phyloP scores from a whole-genome alignment of 176 grass and related monocot genomes.

The Avena sativa region DNA sequence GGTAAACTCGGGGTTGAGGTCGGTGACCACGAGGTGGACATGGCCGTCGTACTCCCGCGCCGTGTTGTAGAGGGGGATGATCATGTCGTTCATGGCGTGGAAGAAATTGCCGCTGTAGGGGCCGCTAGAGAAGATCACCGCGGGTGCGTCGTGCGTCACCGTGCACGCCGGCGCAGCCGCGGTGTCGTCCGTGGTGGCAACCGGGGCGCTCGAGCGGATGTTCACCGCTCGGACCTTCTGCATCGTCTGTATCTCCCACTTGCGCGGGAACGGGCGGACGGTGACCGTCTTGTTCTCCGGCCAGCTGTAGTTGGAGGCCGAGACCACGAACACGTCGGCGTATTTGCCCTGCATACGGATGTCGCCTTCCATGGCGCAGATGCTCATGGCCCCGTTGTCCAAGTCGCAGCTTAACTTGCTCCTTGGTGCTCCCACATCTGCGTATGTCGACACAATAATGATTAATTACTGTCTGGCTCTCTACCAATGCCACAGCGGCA shows the following conservation, averaged over 20 bases:
- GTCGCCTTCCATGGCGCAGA: slow-evolving; percentile 67
- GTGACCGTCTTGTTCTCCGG: slow-evolving; percentile 32
- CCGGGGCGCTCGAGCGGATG: neutral
- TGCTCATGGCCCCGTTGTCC: slow-evolving; percentile 32
- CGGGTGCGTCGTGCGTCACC: slow-evolving; percentile 35
- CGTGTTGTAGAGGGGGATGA: slow-evolving; percentile 63
- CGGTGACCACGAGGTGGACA: slow-evolving; percentile 52
- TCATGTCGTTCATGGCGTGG: slow-evolving; percentile 62
- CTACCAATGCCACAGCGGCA: neutral
- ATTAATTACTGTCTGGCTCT: neutral
- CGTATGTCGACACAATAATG: neutral
- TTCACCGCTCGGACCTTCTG: slow-evolving; percentile 40
- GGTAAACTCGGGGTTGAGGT: slow-evolving; percentile 40
- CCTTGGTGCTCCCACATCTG: neutral
- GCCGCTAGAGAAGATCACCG: slow-evolving; percentile 58
- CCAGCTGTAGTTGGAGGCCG: neutral
- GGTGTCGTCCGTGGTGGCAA: neutral
- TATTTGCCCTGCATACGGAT: slow-evolving; percentile 57
- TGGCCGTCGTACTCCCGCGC: slow-evolving; percentile 37
- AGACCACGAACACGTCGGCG: slow-evolving; percentile 48
- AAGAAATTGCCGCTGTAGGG: slow-evolving; percentile 58
- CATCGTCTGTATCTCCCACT: slow-evolving; percentile 53
- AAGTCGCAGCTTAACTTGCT: slow-evolving; percentile 55
- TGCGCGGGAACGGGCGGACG: slow-evolving; percentile 62
- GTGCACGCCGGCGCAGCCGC: slow-evolving; percentile 40